Evolutionary conservation across 495 filamentous ascomycete species (phyloP).

Genomic region (Hypoxylon subgilvum): DNA sequence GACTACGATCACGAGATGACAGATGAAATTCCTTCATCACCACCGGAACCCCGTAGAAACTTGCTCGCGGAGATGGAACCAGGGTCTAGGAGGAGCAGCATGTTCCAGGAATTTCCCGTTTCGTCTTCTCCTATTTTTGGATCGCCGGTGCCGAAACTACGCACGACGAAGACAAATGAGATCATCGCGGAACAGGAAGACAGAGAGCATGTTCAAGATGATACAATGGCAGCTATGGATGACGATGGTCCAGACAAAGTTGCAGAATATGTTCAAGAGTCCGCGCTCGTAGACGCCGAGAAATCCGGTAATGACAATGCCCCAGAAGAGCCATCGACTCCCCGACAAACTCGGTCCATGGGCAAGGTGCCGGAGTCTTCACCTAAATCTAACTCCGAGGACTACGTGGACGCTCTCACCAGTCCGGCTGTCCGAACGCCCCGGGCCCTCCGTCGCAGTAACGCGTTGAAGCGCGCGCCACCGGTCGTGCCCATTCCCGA

Average conservation of each 20-base stretch:
- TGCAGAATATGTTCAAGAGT: conserved; percentile 1
- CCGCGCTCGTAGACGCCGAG: not conserved
- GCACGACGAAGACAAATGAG: conserved; percentile 21
- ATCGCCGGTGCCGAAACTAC: conserved; percentile 42
- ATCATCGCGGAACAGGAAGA: conserved; percentile 8
- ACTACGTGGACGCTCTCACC: conserved; percentile 55
- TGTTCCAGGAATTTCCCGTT: conserved; percentile 54
- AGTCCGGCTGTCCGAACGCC: conserved; percentile 38
- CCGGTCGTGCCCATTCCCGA: too few relatives aligned
- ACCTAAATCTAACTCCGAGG: conserved; percentile 48
- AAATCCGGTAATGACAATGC: not conserved
- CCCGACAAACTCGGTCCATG: conserved; percentile 5
- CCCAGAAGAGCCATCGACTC: conserved; percentile 1
- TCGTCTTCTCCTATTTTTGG: conserved; percentile 55
- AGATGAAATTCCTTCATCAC: conserved; percentile 59
- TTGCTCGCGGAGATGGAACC: conserved; percentile 55
- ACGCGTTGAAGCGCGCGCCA: not conserved
- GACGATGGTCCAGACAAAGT: conserved; percentile 8
- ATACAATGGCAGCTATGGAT: conserved; percentile 14
- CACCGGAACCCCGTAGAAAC: conserved; percentile 55
- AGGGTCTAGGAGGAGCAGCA: conserved; percentile 45
- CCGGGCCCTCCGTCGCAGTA: conserved; percentile 23
- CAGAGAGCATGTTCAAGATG: conserved; percentile 16
- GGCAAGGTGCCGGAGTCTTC: conserved; percentile 32
- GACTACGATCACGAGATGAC: conserved; percentile 49